phyloP scores from a whole-genome alignment of 169 alveolate species.

The Plasmodium berghei region DNA sequence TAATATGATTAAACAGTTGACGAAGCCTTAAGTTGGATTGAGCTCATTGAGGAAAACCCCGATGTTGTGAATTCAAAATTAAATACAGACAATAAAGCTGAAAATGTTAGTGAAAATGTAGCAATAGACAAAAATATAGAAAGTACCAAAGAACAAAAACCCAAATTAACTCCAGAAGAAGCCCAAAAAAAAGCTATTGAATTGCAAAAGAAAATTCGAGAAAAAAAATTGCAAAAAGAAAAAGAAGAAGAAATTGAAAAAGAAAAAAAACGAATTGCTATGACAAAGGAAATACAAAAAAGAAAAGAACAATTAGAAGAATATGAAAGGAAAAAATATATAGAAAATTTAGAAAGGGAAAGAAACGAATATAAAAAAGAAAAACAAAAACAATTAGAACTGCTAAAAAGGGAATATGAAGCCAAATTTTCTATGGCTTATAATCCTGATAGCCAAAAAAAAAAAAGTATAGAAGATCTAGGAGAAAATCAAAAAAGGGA shows the following conservation, averaged over 20 bases:
- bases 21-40: conserved; percentile 71
- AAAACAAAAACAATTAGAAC: conserved; percentile 68
- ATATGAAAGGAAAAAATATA: conserved; percentile 69
- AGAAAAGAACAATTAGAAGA: conserved; percentile 74
- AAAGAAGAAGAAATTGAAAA: conserved; percentile 74
- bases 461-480: conserved; percentile 42
- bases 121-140: not conserved
- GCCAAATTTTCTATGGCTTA: conserved; percentile 74
- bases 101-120: not conserved
- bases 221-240: conserved; percentile 58
- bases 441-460: conserved; percentile 31
- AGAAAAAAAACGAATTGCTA: conserved; percentile 67
- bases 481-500: conserved; percentile 73
- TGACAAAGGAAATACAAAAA: conserved; percentile 72
- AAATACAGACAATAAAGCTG: not conserved
- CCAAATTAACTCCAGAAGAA: conserved; percentile 64
- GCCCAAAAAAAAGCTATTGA: conserved; percentile 68
- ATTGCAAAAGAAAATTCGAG: conserved; percentile 70
- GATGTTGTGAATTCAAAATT: not conserved
- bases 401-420: conserved; percentile 70
- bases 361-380: conserved; percentile 74
- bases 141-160: conserved; percentile 9
- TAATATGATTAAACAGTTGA: conserved; percentile 23
- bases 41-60: conserved; percentile 31
- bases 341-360: conserved; percentile 46